Evolutionary conservation across 139 green algal species (phyloP).

Genomic region (Nannochloris sp.): DNA sequence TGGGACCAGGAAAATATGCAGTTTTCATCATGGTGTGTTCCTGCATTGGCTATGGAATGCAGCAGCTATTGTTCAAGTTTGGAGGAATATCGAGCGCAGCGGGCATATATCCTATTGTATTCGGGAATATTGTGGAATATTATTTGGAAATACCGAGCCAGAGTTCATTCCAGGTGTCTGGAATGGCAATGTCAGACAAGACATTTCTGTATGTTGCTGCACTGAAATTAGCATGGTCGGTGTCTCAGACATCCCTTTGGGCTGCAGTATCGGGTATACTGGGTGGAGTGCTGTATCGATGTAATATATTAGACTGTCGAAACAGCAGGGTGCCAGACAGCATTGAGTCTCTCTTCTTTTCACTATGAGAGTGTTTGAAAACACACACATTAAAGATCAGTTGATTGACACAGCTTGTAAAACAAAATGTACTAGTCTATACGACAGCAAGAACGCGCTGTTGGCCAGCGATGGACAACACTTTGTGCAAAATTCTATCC

Average conservation of each 20-base stretch:
- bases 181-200: constrained; percentile 52
- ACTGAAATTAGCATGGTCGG: constrained; percentile 49
- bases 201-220: constrained; percentile 52
- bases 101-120: constrained; percentile 43
- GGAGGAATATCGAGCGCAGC: constrained; percentile 7
- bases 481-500: too few species aligned
- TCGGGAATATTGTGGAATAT: constrained; percentile 49
- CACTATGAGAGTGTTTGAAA: background rate
- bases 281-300: constrained; percentile 45
- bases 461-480: too few species aligned
- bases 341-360: background rate
- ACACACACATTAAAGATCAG: background rate
- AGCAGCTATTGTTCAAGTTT: constrained; percentile 13
- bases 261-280: constrained; percentile 26
- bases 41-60: constrained; percentile 25
- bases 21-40: constrained; percentile 24
- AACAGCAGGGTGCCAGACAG: background rate
- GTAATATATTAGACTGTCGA: constrained; percentile 39
- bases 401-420: background rate
- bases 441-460: too few species aligned
- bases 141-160: constrained; percentile 42
- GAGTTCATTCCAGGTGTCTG: constrained; percentile 43
- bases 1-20: constrained; percentile 40
- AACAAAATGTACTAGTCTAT: too few species aligned
- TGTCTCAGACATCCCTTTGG: constrained; percentile 12